Percentiles rank a stretch among this genome's conserved stretches.
Conservation (phyloP, 441 rosid species). For the Theobroma grandiflorum region DNA sequence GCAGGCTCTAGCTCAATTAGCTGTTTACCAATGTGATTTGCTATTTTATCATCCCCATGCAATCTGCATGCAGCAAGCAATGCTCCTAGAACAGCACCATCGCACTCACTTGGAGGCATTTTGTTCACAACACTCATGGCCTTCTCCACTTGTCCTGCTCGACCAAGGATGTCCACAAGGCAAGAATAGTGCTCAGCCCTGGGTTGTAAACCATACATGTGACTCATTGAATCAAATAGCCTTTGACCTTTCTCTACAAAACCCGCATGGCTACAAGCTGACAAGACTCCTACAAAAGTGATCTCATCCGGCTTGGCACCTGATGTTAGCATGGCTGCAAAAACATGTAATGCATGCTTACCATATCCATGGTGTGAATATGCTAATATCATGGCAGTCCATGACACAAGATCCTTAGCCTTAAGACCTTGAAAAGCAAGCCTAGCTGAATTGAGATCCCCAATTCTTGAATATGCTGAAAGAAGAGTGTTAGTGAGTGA, state of each 20-base stretch:
- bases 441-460: conserved; percentile 46
- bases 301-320: conserved; percentile 47
- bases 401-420: conserved; percentile 47
- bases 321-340: conserved; percentile 43
- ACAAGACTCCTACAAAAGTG: conserved; percentile 46
- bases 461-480: conserved; percentile 43
- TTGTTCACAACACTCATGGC: conserved; percentile 37
- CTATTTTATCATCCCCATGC: conserved; percentile 40
- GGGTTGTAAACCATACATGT: conserved; percentile 41
- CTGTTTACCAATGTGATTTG: conserved; percentile 32
- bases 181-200: conserved; percentile 52
- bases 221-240: conserved; percentile 40
- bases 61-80: conserved; percentile 44
- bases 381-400: conserved; percentile 52
- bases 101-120: conserved; percentile 40
- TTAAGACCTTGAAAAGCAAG: conserved; percentile 37
- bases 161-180: conserved; percentile 51
- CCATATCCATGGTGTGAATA: conserved; percentile 48
- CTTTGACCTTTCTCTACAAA: conserved; percentile 43
- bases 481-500: conserved; percentile 43
- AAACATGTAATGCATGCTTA: conserved; percentile 37
- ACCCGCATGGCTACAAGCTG: conserved; percentile 52
- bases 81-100: conserved; percentile 50
- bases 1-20: conserved; percentile 46
- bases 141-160: conserved; percentile 44